These are phyloP conservation scores for Vitis hybrid DNA, from an alignment of 177 flowering plant species.

Conservation along the genomic window DNA sequence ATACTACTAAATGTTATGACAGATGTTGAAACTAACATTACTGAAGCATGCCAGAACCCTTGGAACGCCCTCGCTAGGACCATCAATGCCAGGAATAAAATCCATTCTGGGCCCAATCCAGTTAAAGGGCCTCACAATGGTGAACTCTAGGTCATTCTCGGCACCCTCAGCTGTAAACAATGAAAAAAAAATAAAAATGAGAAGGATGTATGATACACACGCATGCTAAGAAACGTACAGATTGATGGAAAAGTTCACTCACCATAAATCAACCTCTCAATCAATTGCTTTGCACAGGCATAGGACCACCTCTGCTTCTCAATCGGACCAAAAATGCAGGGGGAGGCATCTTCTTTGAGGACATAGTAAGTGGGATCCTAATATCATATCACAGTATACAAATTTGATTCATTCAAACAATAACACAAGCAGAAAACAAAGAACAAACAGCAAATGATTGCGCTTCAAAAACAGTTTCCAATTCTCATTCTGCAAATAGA, in stretches of 20 bases:
- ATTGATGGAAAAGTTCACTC: conserved; percentile 9
- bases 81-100: conserved; percentile 98
- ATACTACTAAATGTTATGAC: background rate
- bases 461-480: no score
- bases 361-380: conserved; percentile 89
- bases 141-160: conserved; percentile 93
- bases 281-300: conserved; percentile 98
- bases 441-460: no score
- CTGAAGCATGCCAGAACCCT: conserved; percentile 98
- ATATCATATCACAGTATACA: conserved; percentile 10
- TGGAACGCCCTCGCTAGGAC: conserved; percentile 99
- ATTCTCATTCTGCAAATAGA: no score
- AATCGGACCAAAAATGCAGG: conserved; percentile 95
- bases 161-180: conserved; percentile 88
- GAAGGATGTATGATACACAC: background rate
- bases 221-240: background rate
- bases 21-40: conserved; percentile 57
- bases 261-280: conserved; percentile 98
- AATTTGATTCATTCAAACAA: no score
- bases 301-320: conserved; percentile 99
- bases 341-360: conserved; percentile 85
- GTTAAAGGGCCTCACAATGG: conserved; percentile 96
- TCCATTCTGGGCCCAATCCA: conserved; percentile 99
- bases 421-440: no score
- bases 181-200: conserved; percentile 8